Evolutionary conservation across 768 basidiomycete species (phyloP), one percentile per base, ranked within the genome.

Genomic region (Leccinum longicurvipes): DNA sequence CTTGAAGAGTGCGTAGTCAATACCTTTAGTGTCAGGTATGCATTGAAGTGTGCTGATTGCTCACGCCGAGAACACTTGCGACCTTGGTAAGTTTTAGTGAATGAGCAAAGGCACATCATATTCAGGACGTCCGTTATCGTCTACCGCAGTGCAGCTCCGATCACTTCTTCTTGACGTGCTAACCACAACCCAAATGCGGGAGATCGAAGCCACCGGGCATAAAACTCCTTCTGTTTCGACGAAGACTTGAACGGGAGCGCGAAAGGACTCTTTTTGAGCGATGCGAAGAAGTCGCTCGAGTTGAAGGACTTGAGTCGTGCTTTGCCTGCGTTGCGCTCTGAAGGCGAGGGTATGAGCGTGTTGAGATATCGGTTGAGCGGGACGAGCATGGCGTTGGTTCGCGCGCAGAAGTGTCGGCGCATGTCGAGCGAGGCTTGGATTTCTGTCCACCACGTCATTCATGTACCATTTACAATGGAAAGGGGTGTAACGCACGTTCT

Each of bases 321-420:
- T 34, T 67, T 55, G 14, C 63, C 60, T 2, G 59, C 54, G 47
- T 67, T 62, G 15, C 74, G 63, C 29, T 79, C 84, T 8, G 76
- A 71, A 6, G 84, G 86, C 19, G 84, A 79, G 55, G 91, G 91
- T 69, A 94, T 91, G 47, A 95, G 80, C 1, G 87, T 87, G 57
- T 90, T 88, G 41, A 98, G 84, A 76, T 98, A 98, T 60, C 95
- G 83, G 62, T 95, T 87, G 5, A 98, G 79, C 0, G 96, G 96
- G 3, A 91, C 86, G 21, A 98, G 82, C 58, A 98, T 78, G 52
- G 87, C 87, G 19, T 87, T 89, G 1, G 96, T 93, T 45, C 95
- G 81, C 39, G 88, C 82, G 51, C 84, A 84, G 68, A 98, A 93
- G 66, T 98, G 93, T 46, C 83, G 77, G 23, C 91, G 84, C 12